These are phyloP conservation scores for Stemphylium vesicarium DNA, from an alignment of 2,329 filamentous ascomycete genomes.

Conservation along the genomic window DNA sequence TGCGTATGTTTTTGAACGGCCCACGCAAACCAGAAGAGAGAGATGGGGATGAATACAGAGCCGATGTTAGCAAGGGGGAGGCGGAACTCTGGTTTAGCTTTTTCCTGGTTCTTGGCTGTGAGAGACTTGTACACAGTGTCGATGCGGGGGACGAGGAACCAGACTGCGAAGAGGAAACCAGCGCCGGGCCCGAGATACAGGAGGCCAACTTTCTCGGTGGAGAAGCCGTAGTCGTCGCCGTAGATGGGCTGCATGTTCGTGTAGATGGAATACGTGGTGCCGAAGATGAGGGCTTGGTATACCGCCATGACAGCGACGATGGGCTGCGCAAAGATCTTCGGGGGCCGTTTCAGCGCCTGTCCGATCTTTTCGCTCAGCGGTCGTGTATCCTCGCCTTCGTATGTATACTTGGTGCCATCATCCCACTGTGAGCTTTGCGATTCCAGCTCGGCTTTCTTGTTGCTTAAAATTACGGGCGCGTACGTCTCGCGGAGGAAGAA, in stretches of 20 bases:
- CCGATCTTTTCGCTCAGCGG: slow-evolving; percentile 47
- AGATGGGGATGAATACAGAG: slow-evolving; percentile 51
- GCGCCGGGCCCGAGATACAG: slow-evolving; percentile 55
- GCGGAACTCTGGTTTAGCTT: slow-evolving; percentile 52
- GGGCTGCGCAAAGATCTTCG: slow-evolving; percentile 54
- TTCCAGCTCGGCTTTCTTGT: slow-evolving; percentile 46
- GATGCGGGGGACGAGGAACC: slow-evolving; percentile 56
- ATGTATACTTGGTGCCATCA: slow-evolving; percentile 48
- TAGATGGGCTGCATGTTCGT: slow-evolving; percentile 58
- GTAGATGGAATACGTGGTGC: slow-evolving; percentile 57
- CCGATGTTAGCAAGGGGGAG: slow-evolving; percentile 56
- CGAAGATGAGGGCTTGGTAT: slow-evolving; percentile 56
- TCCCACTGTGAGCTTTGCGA: slow-evolving; percentile 26
- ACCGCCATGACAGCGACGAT: slow-evolving; percentile 55
- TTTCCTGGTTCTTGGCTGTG: slow-evolving; percentile 49
- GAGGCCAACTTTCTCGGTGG: slow-evolving; percentile 55
- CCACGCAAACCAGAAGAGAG: slow-evolving; percentile 54
- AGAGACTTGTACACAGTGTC: slow-evolving; percentile 57
- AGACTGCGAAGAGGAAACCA: slow-evolving; percentile 54
- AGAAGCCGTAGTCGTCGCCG: slow-evolving; percentile 52
- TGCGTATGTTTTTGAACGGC: slow-evolving; percentile 50
- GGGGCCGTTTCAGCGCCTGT: slow-evolving; percentile 49
- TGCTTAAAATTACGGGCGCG: slow-evolving; percentile 50
- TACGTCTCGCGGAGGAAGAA: slow-evolving; percentile 56
- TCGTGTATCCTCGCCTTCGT: slow-evolving; percentile 52